Conservation (phyloP, 2,329 filamentous ascomycete genomes). For the Aurifilum marmelostoma region DNA sequence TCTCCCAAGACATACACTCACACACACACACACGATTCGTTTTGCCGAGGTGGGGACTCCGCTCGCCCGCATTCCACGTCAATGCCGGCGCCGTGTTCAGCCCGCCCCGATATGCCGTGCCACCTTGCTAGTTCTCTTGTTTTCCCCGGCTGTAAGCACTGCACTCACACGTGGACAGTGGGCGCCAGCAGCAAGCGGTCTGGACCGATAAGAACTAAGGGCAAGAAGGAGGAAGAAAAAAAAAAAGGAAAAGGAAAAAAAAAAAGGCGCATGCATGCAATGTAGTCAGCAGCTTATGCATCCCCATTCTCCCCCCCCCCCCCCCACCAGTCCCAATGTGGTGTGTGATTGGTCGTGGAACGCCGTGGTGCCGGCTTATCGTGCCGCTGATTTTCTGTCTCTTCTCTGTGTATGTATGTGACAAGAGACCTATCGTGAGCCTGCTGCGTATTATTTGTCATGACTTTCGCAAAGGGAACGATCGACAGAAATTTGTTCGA, state of each 20-base stretch:
- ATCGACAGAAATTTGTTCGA: too few relatives aligned
- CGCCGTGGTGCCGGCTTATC: background rate
- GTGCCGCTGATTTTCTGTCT: background rate
- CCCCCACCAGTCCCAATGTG: background rate
- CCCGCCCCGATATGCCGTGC: background rate
- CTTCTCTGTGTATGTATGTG: background rate
- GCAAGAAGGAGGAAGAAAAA: background rate
- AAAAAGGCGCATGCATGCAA: too few relatives aligned
- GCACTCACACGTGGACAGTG: background rate
- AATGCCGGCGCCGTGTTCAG: slow-evolving; percentile 15
- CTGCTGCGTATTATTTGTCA: background rate
- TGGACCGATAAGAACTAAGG: background rate
- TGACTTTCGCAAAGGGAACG: too few relatives aligned
- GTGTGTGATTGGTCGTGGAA: too few relatives aligned
- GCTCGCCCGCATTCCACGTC: slow-evolving; percentile 4
- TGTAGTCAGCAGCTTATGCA: too few relatives aligned
- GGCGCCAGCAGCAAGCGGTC: background rate
- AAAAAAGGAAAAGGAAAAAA: too few relatives aligned
- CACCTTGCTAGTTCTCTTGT: background rate
- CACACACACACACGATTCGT: background rate
- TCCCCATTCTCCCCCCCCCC: too few relatives aligned
- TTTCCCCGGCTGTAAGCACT: too few relatives aligned
- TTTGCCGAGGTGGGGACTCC: background rate
- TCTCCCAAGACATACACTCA: background rate
- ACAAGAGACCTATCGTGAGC: background rate